phyloP scores from a whole-genome alignment of 1,284 basidiomycete genomes.

The Fomitopsis pinicola region DNA sequence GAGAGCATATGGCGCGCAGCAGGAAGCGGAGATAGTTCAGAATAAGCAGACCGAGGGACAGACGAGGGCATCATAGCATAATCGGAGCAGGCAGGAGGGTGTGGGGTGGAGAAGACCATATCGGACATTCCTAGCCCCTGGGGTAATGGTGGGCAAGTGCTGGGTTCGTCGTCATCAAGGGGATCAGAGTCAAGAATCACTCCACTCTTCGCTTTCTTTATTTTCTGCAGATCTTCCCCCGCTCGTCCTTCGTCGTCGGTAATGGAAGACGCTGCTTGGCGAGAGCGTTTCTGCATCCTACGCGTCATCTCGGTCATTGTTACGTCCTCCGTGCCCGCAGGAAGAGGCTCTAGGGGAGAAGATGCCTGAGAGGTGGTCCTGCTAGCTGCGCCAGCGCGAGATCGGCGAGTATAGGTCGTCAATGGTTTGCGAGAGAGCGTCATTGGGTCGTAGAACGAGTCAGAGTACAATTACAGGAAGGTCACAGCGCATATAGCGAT shows the following conservation, averaged over 20 bases:
- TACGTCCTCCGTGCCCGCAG: slow-evolving; percentile 31
- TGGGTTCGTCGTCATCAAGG: not conserved
- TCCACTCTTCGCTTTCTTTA: slow-evolving; percentile 10
- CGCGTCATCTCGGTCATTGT: slow-evolving; percentile 38
- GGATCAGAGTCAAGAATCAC: not conserved
- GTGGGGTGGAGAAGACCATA: slow-evolving; percentile 14
- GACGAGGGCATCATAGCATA: slow-evolving; percentile 14
- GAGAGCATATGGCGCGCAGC: slow-evolving; percentile 39
- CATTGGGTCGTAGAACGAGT: not conserved
- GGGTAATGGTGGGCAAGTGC: not conserved
- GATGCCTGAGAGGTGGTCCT: slow-evolving; percentile 19
- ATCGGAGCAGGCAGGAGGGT: slow-evolving; percentile 14
- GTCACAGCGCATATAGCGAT: not conserved
- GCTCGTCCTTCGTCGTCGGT: slow-evolving; percentile 6
- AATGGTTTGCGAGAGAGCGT: slow-evolving; percentile 14
- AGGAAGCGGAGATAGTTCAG: slow-evolving; percentile 38
- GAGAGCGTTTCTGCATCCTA: slow-evolving; percentile 47
- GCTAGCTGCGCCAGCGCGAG: slow-evolving; percentile 4
- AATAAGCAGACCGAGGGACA: slow-evolving; percentile 4
- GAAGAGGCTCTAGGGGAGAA: slow-evolving; percentile 35
- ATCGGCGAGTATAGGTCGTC: slow-evolving; percentile 22
- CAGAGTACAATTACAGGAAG: not conserved
- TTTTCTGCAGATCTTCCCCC: slow-evolving; percentile 17
- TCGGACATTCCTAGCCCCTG: slow-evolving; percentile 12
- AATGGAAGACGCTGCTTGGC: slow-evolving; percentile 21